These are phyloP conservation scores for Hydrangea macrophylla DNA, from an alignment of 148 eudicot species.

Conservation along the genomic window DNA sequence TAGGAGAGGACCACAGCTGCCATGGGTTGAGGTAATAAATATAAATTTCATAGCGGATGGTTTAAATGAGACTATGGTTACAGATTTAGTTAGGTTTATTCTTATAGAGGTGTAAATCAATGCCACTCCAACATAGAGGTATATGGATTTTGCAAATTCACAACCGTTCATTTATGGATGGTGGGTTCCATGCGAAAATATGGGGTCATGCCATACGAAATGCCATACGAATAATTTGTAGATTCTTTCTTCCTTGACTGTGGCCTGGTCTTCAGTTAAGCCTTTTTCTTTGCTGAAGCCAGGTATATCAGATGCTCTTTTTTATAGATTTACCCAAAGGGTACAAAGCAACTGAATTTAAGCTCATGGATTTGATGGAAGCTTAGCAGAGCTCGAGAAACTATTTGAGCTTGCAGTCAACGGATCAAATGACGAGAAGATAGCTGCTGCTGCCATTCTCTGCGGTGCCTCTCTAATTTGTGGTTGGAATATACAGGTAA, in stretches of 20 bases:
- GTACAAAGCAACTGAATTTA: slow-evolving; percentile 47
- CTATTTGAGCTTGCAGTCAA: slow-evolving; percentile 44
- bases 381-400: slow-evolving; percentile 66
- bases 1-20: too few relatives aligned
- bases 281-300: background rate
- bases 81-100: too few relatives aligned
- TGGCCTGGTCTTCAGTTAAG: slow-evolving; percentile 3
- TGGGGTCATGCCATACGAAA: background rate
- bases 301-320: slow-evolving; percentile 11
- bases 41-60: too few relatives aligned
- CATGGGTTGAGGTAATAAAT: too few relatives aligned
- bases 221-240: background rate
- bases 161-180: background rate
- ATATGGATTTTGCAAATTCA: too few relatives aligned
- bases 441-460: slow-evolving; percentile 49
- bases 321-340: slow-evolving; percentile 20
- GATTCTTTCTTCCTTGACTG: background rate
- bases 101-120: too few relatives aligned
- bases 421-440: slow-evolving; percentile 56
- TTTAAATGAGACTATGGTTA: too few relatives aligned
- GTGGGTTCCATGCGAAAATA: background rate
- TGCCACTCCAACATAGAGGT: too few relatives aligned
- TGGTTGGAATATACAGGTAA: slow-evolving; percentile 68
- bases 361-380: slow-evolving; percentile 63
- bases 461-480: slow-evolving; percentile 56